Evolutionary conservation across 306 rosid genomes (phyloP).

Genomic region (Vicia villosa): DNA sequence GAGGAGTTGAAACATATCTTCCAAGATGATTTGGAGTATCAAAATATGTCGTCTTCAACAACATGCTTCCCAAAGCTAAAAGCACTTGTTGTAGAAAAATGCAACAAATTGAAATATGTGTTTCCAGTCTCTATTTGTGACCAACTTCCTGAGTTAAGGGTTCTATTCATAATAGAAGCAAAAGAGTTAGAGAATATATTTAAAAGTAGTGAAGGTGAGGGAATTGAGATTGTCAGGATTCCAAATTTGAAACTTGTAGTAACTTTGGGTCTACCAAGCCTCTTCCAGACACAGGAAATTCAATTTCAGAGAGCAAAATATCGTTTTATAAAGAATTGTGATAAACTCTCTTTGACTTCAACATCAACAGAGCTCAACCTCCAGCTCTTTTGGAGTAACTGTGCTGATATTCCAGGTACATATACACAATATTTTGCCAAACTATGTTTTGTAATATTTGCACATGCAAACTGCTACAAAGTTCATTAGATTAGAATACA

Average conservation of each 20-base stretch:
- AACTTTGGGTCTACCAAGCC: conserved; percentile 1
- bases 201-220: background rate
- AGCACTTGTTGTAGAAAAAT: fast-evolving
- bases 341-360: background rate
- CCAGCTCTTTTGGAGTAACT: too few species aligned
- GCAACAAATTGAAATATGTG: conserved; percentile 13
- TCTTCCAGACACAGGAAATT: background rate
- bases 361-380: background rate
- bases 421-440: background rate
- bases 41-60: too few species aligned
- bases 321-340: background rate
- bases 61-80: conserved; percentile 20
- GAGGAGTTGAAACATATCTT: conserved; percentile 15
- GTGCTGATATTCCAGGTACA: background rate
- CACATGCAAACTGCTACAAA: too few species aligned
- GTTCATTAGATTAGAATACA: too few species aligned
- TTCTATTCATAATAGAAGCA: background rate
- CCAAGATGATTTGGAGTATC: conserved; percentile 1
- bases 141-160: background rate
- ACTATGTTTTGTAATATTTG: background rate
- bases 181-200: conserved; percentile 13
- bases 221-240: background rate
- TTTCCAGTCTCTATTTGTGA: background rate
- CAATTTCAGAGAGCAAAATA: background rate
- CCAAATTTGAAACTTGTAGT: background rate